These are phyloP conservation scores for Phyllosticta citribraziliensis DNA, from an alignment of 2,329 filamentous ascomycete species.

Conservation along the genomic window DNA sequence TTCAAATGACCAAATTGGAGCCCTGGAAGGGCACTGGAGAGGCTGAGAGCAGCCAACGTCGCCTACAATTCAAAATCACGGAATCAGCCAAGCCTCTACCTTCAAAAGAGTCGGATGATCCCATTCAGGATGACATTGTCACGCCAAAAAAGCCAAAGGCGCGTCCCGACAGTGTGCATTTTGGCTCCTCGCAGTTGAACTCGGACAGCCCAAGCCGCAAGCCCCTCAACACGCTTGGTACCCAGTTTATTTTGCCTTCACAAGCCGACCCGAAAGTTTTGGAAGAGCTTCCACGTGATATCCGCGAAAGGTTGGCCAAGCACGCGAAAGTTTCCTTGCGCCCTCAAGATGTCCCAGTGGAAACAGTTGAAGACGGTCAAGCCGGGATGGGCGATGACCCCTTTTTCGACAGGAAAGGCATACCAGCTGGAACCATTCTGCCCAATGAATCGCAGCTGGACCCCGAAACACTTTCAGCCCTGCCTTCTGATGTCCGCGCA, in stretches of 20 bases:
- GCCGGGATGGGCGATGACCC: not conserved
- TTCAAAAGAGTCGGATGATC: constrained; percentile 24
- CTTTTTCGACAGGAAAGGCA: not conserved
- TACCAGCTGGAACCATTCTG: not conserved
- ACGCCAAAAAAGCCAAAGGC: constrained; percentile 27
- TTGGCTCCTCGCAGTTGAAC: constrained; percentile 28
- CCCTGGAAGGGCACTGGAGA: constrained; percentile 53
- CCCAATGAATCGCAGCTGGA: constrained; percentile 71
- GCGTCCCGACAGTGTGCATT: constrained; percentile 24
- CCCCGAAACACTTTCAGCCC: constrained; percentile 67
- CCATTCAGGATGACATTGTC: constrained; percentile 37
- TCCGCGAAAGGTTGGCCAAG: constrained; percentile 59
- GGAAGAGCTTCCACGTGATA: constrained; percentile 74
- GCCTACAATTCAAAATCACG: constrained; percentile 57
- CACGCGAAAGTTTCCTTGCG: not conserved
- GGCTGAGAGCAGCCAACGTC: constrained; percentile 68
- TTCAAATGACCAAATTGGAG: constrained; percentile 90
- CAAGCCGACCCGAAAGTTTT: constrained; percentile 76
- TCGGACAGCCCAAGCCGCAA: constrained; percentile 46
- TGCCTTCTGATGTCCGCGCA: constrained; percentile 76
- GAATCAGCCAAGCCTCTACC: constrained; percentile 18
- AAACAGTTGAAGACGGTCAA: not conserved
- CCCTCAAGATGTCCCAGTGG: not conserved
- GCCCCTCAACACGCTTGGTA: constrained; percentile 70
- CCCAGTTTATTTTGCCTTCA: constrained; percentile 82